These are phyloP conservation scores for Dipsacomyces acuminosporus DNA, from an alignment of 371 early-diverging fungal genomes.

Conservation along the genomic window DNA sequence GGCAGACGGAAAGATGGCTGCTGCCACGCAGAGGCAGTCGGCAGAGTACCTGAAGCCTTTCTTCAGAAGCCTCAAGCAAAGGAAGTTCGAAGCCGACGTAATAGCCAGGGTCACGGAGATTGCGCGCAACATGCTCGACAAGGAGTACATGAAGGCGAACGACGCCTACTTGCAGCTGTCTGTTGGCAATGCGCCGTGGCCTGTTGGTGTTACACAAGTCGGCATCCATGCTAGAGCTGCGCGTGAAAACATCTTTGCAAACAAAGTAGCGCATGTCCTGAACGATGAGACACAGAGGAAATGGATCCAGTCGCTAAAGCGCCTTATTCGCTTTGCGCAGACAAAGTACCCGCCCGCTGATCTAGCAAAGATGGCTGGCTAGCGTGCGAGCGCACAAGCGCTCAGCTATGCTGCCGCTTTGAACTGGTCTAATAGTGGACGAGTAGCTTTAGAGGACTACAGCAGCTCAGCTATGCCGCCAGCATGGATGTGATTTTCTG, in stretches of 20 bases:
- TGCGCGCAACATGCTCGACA: conserved; percentile 68
- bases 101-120: conserved; percentile 87
- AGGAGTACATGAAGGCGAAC: conserved; percentile 90
- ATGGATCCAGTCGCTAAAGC: conserved; percentile 97
- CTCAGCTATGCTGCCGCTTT: too few species aligned
- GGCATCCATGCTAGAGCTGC: conserved; percentile 97
- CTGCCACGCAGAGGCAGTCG: conserved; percentile 78
- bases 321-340: conserved; percentile 94
- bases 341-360: conserved; percentile 85
- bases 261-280: conserved; percentile 95
- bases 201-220: conserved; percentile 71
- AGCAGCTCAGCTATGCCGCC: too few species aligned
- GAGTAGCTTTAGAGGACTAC: too few species aligned
- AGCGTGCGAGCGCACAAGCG: background rate
- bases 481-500: too few species aligned
- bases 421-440: too few species aligned
- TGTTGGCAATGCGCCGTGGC: conserved; percentile 98
- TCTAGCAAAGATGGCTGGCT: conserved; percentile 51
- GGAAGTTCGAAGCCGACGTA: conserved; percentile 74
- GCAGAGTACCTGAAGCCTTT: conserved; percentile 88
- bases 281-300: conserved; percentile 96
- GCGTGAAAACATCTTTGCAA: conserved; percentile 91
- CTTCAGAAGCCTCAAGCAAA: conserved; percentile 76
- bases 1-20: conserved; percentile 74
- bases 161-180: conserved; percentile 90